These are phyloP conservation scores for Globisporangium recalcitrans DNA, from an alignment of 352 stramenopile species.

Conservation along the genomic window DNA sequence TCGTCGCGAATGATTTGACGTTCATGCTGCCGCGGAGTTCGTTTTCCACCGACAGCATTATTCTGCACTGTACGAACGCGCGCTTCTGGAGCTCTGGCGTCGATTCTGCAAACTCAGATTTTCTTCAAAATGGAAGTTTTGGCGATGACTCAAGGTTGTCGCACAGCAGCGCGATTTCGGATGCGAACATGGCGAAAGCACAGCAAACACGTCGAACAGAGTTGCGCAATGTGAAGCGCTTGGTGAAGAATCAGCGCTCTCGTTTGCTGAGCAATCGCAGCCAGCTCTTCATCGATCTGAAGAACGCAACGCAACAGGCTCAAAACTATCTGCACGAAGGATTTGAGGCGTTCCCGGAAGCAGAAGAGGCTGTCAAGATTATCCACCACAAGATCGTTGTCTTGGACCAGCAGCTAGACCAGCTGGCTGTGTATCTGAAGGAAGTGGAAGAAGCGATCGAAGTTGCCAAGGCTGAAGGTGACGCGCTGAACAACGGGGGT, in stretches of 20 bases:
- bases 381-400: constrained; percentile 77
- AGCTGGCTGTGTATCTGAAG: constrained; percentile 49
- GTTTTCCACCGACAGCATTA: constrained; percentile 68
- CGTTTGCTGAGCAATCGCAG: constrained; percentile 76
- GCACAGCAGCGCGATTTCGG: constrained; percentile 30
- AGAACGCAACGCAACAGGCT: constrained; percentile 71
- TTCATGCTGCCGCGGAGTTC: constrained; percentile 74
- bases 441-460: constrained; percentile 78
- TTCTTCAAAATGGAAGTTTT: constrained; percentile 74
- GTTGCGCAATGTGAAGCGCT: constrained; percentile 59
- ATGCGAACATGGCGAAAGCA: constrained; percentile 41
- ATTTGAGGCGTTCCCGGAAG: constrained; percentile 61
- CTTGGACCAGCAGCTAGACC: constrained; percentile 72
- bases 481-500: constrained; percentile 34
- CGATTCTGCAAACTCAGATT: constrained; percentile 56
- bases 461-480: constrained; percentile 48
- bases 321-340: constrained; percentile 85
- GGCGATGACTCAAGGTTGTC: constrained; percentile 48
- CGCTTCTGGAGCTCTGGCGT: constrained; percentile 68
- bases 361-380: constrained; percentile 78
- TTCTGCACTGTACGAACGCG: constrained; percentile 70
- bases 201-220: constrained; percentile 60
- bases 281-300: constrained; percentile 78
- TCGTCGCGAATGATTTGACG: constrained; percentile 78
- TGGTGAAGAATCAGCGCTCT: constrained; percentile 82